Percentiles rank a stretch among this genome's conserved stretches.
These are phyloP conservation scores for Trametes pubescens DNA, from an alignment of 1,284 basidiomycete species.

Conservation along the genomic window DNA sequence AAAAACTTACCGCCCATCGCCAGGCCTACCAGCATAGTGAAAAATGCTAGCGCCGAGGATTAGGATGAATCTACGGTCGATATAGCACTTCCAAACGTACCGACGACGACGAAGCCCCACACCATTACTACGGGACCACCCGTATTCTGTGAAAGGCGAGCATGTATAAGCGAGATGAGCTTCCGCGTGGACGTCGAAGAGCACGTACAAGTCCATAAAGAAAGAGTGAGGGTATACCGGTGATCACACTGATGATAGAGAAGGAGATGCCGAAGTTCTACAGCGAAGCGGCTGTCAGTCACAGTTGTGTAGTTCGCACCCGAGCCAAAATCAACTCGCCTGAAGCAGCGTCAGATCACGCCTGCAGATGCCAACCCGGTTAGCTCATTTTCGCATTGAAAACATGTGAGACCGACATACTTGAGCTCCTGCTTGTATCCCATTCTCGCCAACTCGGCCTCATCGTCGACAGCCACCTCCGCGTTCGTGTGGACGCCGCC, in stretches of 20 bases:
- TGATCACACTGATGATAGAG: constrained; percentile 78
- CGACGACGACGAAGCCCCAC: constrained; percentile 76
- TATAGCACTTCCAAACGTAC: constrained; percentile 23
- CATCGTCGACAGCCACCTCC: constrained; percentile 47
- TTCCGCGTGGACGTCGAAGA: background rate
- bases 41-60: constrained; percentile 52
- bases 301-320: constrained; percentile 7
- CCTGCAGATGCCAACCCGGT: constrained; percentile 27
- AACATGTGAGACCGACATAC: constrained; percentile 44
- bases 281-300: constrained; percentile 12
- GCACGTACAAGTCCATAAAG: constrained; percentile 67
- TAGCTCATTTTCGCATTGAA: background rate
- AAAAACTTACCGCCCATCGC: constrained; percentile 67
- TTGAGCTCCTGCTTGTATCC: constrained; percentile 79
- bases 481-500: constrained; percentile 10
- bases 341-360: constrained; percentile 69
- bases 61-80: background rate
- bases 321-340: constrained; percentile 45
- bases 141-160: constrained; percentile 55
- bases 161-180: background rate
- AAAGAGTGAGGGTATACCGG: constrained; percentile 72
- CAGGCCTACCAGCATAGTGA: constrained; percentile 71
- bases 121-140: constrained; percentile 80
- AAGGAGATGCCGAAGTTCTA: constrained; percentile 82
- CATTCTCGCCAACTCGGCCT: constrained; percentile 73